Evolutionary conservation across 2,329 filamentous ascomycete species (phyloP).

Genomic region (Cladobotryum protrusum): DNA sequence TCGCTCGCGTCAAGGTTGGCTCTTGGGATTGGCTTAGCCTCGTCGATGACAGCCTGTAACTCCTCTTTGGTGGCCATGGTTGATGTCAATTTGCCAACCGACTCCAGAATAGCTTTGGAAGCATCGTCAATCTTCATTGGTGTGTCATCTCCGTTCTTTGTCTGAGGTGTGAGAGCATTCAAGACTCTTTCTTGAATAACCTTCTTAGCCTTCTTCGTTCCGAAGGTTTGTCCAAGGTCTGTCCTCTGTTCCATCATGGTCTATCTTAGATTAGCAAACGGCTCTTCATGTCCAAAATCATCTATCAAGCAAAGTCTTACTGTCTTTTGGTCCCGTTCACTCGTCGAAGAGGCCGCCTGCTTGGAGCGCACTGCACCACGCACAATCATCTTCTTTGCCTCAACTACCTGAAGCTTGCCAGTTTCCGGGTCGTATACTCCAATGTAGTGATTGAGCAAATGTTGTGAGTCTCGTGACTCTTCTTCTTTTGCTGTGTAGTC

Average conservation of each 20-base stretch:
- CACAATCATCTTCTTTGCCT: conserved; percentile 59
- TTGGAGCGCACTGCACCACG: conserved; percentile 52
- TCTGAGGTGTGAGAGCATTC: conserved; percentile 58
- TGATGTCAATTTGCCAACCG: conserved; percentile 54
- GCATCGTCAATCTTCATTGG: conserved; percentile 49
- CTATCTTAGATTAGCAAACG: conserved; percentile 31
- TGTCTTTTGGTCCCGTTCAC: conserved; percentile 15
- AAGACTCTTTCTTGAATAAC: conserved; percentile 61
- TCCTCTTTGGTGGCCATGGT: conserved; percentile 63
- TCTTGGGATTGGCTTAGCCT: conserved; percentile 65
- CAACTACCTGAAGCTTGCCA: conserved; percentile 53
- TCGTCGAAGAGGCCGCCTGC: conserved; percentile 42
- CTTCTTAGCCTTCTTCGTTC: conserved; percentile 81
- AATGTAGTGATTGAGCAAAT: conserved; percentile 55
- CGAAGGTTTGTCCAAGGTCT: conserved; percentile 70
- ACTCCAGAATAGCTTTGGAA: conserved; percentile 54
- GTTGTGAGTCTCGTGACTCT: conserved; percentile 22
- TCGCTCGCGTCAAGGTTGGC: conserved; percentile 61
- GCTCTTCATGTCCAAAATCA: not conserved
- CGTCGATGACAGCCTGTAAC: conserved; percentile 58
- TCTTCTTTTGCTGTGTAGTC: conserved; percentile 55
- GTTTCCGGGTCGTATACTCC: conserved; percentile 58
- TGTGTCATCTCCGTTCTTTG: conserved; percentile 27
- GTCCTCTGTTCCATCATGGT: conserved; percentile 56
- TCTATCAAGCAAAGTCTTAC: not conserved